Percentiles rank a stretch among this genome's conserved stretches.
These are phyloP conservation scores for Paraphaeosphaeria minitans DNA, from an alignment of 2,329 filamentous ascomycete genomes.

Conservation along the genomic window DNA sequence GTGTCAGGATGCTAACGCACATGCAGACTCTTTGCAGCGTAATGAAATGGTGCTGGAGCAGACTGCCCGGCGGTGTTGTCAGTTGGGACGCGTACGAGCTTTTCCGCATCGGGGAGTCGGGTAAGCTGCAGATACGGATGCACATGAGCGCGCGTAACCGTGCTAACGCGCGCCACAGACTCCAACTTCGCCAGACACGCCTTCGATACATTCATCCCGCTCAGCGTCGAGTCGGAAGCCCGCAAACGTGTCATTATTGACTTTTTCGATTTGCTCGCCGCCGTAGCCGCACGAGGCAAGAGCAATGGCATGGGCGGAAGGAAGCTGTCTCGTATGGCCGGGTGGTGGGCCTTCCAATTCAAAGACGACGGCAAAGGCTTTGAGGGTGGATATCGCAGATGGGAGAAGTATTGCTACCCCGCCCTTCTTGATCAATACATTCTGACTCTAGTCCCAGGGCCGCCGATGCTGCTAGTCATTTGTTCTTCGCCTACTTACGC, in stretches of 20 bases:
- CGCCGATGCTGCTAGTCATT: constrained; percentile 91
- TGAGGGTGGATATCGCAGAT: constrained; percentile 89
- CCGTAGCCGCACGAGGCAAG: constrained; percentile 91
- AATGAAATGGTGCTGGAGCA: constrained; percentile 98
- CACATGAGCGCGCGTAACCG: constrained; percentile 10
- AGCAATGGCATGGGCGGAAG: constrained; percentile 89
- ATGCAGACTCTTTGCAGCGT: constrained; percentile 86
- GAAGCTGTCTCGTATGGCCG: constrained; percentile 92
- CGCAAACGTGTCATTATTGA: constrained; percentile 90
- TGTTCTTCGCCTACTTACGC: constrained; percentile 96
- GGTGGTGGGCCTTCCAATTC: constrained; percentile 98
- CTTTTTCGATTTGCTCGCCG: constrained; percentile 92
- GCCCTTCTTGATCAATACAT: background rate
- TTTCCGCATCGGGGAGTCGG: constrained; percentile 92
- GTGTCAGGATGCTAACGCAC: constrained; percentile 24
- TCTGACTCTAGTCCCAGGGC: constrained; percentile 63
- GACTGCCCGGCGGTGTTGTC: constrained; percentile 86
- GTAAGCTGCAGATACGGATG: constrained; percentile 55
- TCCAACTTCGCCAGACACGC: constrained; percentile 90
- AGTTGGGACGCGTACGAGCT: constrained; percentile 97
- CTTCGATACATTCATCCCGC: constrained; percentile 93
- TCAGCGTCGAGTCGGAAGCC: constrained; percentile 86
- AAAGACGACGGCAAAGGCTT: constrained; percentile 87
- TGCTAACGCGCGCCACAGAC: constrained; percentile 61
- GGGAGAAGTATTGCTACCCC: constrained; percentile 68